phyloP scores from a whole-genome alignment of 2,329 filamentous ascomycete genomes.

The Aspergillus aculeatus region DNA sequence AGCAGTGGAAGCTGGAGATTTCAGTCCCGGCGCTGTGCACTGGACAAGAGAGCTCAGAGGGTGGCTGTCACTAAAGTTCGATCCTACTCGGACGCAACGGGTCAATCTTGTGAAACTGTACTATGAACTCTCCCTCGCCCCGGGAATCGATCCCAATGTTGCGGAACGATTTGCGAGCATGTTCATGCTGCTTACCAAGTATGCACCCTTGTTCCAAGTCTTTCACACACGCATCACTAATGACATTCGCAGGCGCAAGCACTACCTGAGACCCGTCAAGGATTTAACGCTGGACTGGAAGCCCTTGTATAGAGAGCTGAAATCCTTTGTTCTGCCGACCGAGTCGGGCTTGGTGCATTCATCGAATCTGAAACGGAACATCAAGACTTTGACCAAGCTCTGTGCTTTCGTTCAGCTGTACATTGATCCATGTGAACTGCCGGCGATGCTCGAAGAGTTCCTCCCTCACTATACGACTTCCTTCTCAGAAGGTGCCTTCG shows the following conservation, averaged over 20 bases:
- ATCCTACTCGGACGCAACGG: conserved; percentile 81
- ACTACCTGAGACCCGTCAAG: conserved; percentile 86
- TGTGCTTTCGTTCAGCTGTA: conserved; percentile 88
- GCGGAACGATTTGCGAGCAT: conserved; percentile 93
- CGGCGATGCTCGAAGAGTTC: conserved; percentile 76
- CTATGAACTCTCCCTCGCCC: conserved; percentile 88
- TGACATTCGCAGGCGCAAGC: conserved; percentile 68
- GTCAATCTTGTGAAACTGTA: conserved; percentile 85
- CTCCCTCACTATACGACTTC: conserved; percentile 89
- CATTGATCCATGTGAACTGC: conserved; percentile 84
- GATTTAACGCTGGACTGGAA: conserved; percentile 93
- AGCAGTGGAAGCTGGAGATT: conserved; percentile 86
- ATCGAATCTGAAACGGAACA: conserved; percentile 63
- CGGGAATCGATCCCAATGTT: conserved; percentile 77
- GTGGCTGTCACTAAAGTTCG: conserved; percentile 96
- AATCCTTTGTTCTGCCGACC: conserved; percentile 80
- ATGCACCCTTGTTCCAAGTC: conserved; percentile 37
- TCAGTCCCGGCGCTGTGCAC: conserved; percentile 87
- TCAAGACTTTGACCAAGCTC: conserved; percentile 78
- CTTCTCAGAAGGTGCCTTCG: conserved; percentile 86
- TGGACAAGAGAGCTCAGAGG: conserved; percentile 95
- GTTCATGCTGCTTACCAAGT: conserved; percentile 96
- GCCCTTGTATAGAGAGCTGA: conserved; percentile 88
- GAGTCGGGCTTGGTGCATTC: conserved; percentile 68
- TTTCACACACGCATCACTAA: conserved; percentile 19